Conservation (phyloP, 192 early-diverging fungal species). For the Thoreauomyces humboldtii region DNA sequence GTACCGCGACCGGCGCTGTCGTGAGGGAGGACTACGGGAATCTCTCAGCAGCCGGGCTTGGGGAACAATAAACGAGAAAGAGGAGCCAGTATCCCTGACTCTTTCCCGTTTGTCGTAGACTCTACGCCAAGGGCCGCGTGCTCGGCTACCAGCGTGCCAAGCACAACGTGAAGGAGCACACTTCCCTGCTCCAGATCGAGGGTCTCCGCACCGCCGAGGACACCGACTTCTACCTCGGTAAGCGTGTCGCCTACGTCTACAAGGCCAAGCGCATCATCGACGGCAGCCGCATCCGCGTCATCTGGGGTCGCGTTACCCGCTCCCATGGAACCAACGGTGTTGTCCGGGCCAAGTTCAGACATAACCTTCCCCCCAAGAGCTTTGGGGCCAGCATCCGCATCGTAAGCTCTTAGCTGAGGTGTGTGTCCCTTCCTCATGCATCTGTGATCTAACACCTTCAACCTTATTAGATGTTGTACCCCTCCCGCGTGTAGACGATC, state of each 20-base stretch:
- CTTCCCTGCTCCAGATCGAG: slow-evolving; percentile 90
- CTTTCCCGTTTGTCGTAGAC: slow-evolving; percentile 51
- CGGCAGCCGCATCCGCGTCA: slow-evolving; percentile 92
- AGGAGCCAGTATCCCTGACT: background rate
- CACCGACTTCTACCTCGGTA: slow-evolving; percentile 96
- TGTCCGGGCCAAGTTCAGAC: slow-evolving; percentile 95
- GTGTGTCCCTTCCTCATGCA: no score
- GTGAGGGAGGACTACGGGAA: background rate
- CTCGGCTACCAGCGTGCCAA: slow-evolving; percentile 93
- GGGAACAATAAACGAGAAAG: background rate
- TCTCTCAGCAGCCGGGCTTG: background rate
- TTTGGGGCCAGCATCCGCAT: slow-evolving; percentile 92
- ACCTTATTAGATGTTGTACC: no score
- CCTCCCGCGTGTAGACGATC: no score
- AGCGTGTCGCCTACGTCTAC: slow-evolving; percentile 98
- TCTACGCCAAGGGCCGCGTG: slow-evolving; percentile 96
- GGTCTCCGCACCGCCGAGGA: slow-evolving; percentile 87
- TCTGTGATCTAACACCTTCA: no score
- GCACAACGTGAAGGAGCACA: slow-evolving; percentile 88
- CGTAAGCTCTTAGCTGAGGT: no score
- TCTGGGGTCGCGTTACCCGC: slow-evolving; percentile 96
- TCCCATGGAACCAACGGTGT: slow-evolving; percentile 94
- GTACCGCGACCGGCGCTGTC: background rate
- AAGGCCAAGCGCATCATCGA: slow-evolving; percentile 83
- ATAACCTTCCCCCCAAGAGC: slow-evolving; percentile 92